phyloP scores from a whole-genome alignment of 2,329 filamentous ascomycete genomes.

The Aspergillus ochraceoroseus region DNA sequence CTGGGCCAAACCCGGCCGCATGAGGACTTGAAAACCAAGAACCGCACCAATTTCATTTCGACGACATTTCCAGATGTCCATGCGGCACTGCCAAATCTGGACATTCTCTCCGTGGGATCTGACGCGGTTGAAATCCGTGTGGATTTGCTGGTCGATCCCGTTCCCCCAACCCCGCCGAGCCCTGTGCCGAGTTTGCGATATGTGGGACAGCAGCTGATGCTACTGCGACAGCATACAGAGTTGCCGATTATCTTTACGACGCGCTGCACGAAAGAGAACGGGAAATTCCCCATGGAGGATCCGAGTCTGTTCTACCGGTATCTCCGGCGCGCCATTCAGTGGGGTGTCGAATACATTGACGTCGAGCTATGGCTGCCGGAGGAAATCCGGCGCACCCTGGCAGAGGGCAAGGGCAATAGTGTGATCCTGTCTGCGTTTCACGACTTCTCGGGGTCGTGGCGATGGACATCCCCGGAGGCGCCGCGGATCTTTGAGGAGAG shows the following conservation, averaged over 20 bases:
- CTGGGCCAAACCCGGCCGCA: slow-evolving; percentile 75
- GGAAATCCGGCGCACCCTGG: slow-evolving; percentile 62
- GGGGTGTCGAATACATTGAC: slow-evolving; percentile 86
- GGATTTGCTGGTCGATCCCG: slow-evolving; percentile 70
- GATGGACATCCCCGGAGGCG: slow-evolving; percentile 71
- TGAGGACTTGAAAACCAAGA: slow-evolving; percentile 64
- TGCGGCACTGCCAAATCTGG: slow-evolving; percentile 74
- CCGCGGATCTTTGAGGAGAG: slow-evolving; percentile 67
- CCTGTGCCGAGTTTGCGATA: slow-evolving; percentile 73
- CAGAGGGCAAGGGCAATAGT: slow-evolving; percentile 67
- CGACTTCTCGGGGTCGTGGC: slow-evolving; percentile 78
- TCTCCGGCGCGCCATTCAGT: slow-evolving; percentile 77
- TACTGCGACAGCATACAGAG: slow-evolving; percentile 75
- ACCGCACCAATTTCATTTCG: slow-evolving; percentile 76
- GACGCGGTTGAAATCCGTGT: slow-evolving; percentile 82
- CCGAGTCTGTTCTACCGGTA: slow-evolving; percentile 71
- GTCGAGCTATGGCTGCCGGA: slow-evolving; percentile 84
- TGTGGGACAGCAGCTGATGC: slow-evolving; percentile 80
- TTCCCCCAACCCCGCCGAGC: slow-evolving; percentile 49
- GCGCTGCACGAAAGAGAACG: slow-evolving; percentile 74
- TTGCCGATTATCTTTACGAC: slow-evolving; percentile 88
- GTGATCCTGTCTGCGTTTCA: slow-evolving; percentile 90
- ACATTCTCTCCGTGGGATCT: slow-evolving; percentile 79
- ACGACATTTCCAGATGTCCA: slow-evolving; percentile 84
- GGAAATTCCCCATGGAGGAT: slow-evolving; percentile 77